Evolutionary conservation across 495 filamentous ascomycete genomes (phyloP).

Genomic region (Hypoxylon fragiforme): DNA sequence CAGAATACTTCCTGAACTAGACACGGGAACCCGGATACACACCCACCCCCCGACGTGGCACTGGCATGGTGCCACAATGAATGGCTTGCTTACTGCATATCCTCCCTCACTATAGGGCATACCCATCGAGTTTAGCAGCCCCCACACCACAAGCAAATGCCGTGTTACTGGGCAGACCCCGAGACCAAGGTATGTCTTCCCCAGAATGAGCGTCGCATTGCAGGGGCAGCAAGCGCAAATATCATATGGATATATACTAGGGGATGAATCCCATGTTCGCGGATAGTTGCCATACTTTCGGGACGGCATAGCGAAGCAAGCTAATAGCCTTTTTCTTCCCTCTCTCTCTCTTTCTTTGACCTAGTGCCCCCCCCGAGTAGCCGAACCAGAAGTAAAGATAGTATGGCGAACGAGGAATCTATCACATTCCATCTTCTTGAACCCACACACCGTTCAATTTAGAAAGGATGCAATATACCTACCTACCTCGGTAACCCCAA

Average conservation of each 20-base stretch:
- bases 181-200: slow-evolving; percentile 26
- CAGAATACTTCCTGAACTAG: slow-evolving; percentile 20
- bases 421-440: slow-evolving; percentile 1
- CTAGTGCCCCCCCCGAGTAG: slow-evolving; percentile 12
- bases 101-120: slow-evolving; percentile 23
- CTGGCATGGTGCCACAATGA: slow-evolving; percentile 19
- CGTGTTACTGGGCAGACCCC: slow-evolving; percentile 28
- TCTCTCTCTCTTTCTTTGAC: neutral
- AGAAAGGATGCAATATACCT: too few species aligned
- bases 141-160: slow-evolving; percentile 34
- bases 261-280: slow-evolving; percentile 36
- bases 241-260: slow-evolving; percentile 20
- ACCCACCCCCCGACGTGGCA: slow-evolving; percentile 22
- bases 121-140: slow-evolving; percentile 15
- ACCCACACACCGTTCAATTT: too few species aligned
- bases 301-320: slow-evolving; percentile 26
- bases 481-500: too few species aligned
- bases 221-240: slow-evolving; percentile 21
- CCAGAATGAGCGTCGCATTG: slow-evolving; percentile 31
- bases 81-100: slow-evolving; percentile 37
- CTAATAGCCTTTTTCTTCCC: neutral
- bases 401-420: slow-evolving; percentile 13
- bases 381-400: slow-evolving; percentile 12
- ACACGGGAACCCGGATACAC: slow-evolving; percentile 8
- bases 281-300: slow-evolving; percentile 32